Conservation (phyloP, 139 green algal genomes). For the Chlorella sp. region DNA sequence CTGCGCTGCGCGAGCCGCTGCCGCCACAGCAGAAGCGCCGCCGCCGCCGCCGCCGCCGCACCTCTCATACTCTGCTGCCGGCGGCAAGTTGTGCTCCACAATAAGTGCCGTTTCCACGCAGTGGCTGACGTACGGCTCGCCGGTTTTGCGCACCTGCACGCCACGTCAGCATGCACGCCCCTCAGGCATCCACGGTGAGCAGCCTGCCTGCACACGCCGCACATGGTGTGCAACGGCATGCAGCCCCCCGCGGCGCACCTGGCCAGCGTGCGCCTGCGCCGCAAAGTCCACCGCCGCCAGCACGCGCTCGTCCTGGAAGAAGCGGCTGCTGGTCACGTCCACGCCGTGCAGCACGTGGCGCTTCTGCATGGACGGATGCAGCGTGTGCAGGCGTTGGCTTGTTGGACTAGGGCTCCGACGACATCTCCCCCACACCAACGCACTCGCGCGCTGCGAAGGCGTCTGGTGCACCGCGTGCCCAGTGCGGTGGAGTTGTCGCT, state of each 20-base stretch:
- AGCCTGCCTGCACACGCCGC: background rate
- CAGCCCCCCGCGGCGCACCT: background rate
- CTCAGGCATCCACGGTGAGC: background rate
- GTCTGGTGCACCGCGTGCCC: background rate
- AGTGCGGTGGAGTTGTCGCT: background rate
- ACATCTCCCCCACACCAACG: background rate
- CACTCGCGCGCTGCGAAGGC: background rate
- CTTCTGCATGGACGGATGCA: background rate
- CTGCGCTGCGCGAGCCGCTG: no score
- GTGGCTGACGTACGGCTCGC: slow-evolving; percentile 88
- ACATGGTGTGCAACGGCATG: no score
- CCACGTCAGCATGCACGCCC: background rate
- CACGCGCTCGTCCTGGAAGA: slow-evolving; percentile 50
- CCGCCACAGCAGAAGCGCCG: no score
- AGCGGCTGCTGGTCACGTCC: slow-evolving; percentile 37
- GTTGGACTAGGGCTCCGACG: no score
- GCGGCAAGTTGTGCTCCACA: slow-evolving; percentile 61
- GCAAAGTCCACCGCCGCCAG: slow-evolving; percentile 74
- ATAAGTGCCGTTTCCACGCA: slow-evolving; percentile 92
- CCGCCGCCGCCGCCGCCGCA: slow-evolving; percentile 2
- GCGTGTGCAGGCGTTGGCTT: background rate
- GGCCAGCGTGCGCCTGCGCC: slow-evolving; percentile 61
- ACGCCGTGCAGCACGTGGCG: slow-evolving; percentile 19
- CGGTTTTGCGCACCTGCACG: slow-evolving; percentile 71
- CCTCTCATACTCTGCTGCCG: slow-evolving; percentile 16